Evolutionary conservation across 2,329 filamentous ascomycete species (phyloP).

Genomic region (Exophiala aquamarina): DNA sequence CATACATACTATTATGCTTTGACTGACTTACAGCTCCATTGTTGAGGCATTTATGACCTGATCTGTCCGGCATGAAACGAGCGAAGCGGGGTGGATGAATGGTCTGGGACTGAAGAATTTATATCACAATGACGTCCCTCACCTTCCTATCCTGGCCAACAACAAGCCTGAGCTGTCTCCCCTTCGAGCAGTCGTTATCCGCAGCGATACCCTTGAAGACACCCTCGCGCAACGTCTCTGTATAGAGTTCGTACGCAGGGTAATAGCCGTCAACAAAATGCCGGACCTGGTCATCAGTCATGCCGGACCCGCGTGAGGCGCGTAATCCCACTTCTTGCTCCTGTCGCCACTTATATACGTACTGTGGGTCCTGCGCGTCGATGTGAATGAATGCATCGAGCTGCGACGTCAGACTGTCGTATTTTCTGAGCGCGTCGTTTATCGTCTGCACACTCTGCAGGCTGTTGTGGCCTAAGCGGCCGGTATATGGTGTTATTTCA

Average conservation of each 20-base stretch:
- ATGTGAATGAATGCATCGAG: slow-evolving; percentile 66
- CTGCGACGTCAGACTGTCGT: slow-evolving; percentile 59
- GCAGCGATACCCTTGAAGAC: slow-evolving; percentile 45
- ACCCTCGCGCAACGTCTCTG: slow-evolving; percentile 58
- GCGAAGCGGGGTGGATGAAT: too few relatives aligned
- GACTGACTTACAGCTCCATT: too few relatives aligned
- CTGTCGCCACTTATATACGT: slow-evolving; percentile 81
- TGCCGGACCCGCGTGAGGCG: slow-evolving; percentile 67
- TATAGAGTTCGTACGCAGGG: slow-evolving; percentile 71
- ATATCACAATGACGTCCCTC: slow-evolving; percentile 56
- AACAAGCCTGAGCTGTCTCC: slow-evolving; percentile 61
- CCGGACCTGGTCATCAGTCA: slow-evolving; percentile 77
- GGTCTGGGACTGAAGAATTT: too few relatives aligned
- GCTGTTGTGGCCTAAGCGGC: slow-evolving; percentile 55
- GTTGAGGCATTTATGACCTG: too few relatives aligned
- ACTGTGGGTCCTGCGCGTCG: slow-evolving; percentile 70
- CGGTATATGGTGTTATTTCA: slow-evolving; percentile 38
- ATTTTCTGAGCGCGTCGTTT: slow-evolving; percentile 58
- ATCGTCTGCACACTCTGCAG: slow-evolving; percentile 58
- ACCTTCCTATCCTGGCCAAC: slow-evolving; percentile 63
- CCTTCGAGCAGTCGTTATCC: slow-evolving; percentile 39
- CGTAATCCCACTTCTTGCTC: slow-evolving; percentile 76
- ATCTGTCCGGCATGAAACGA: too few relatives aligned
- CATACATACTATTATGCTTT: too few relatives aligned
- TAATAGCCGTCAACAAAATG: slow-evolving; percentile 74